These are phyloP conservation scores for Penicillium coprophilum DNA, from an alignment of 495 filamentous ascomycete genomes.

Conservation along the genomic window DNA sequence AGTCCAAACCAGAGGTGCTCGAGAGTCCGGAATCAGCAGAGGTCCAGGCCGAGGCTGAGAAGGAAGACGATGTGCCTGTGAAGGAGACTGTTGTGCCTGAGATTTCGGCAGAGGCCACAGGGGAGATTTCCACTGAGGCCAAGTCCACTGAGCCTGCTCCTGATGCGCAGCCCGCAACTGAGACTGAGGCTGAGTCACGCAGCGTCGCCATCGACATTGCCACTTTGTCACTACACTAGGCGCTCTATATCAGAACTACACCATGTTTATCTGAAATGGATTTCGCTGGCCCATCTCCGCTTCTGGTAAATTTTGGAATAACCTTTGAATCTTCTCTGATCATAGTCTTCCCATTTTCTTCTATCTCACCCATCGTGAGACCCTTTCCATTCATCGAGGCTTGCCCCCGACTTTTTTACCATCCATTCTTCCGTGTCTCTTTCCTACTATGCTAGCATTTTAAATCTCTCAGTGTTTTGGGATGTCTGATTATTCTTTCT, in stretches of 20 bases:
- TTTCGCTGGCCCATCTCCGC: neutral
- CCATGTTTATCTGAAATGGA: neutral
- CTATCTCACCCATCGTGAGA: neutral
- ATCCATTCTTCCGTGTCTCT: neutral
- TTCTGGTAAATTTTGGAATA: conserved; percentile 4
- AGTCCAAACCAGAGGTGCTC: neutral
- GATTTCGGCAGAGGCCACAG: conserved; percentile 6
- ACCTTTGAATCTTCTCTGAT: conserved; percentile 6
- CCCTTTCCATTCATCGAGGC: neutral
- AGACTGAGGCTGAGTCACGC: conserved; percentile 19
- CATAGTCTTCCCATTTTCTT: conserved; percentile 3
- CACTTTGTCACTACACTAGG: conserved; percentile 30
- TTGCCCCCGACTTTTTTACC: neutral
- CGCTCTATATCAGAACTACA: neutral
- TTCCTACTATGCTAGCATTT: conserved; percentile 11
- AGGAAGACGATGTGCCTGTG: conserved; percentile 9
- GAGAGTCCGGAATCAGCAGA: neutral
- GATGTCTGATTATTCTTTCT: neutral
- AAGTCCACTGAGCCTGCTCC: conserved; percentile 8
- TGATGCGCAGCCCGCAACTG: conserved; percentile 10
- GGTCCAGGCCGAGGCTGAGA: neutral
- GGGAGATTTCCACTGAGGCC: conserved; percentile 5
- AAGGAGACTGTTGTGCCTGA: conserved; percentile 10
- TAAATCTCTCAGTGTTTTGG: neutral
- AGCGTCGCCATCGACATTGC: conserved; percentile 34